phyloP scores from a whole-genome alignment of 139 green algal genomes.

The Axilococcus clingmanii region DNA sequence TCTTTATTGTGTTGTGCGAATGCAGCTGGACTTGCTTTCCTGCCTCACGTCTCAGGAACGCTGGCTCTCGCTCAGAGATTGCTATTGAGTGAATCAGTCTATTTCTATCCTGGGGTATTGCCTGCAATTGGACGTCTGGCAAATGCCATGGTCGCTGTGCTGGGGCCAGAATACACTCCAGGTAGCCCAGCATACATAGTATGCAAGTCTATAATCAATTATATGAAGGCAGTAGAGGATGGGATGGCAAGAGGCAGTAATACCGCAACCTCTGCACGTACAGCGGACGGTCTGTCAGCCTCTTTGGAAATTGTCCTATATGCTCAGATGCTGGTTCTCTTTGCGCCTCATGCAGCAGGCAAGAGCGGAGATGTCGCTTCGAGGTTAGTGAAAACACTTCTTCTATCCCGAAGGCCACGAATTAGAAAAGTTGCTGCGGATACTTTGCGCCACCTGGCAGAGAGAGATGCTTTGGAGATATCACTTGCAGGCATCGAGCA shows the following conservation, averaged over 20 bases:
- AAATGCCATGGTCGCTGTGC: conserved; percentile 77
- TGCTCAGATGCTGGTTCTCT: conserved; percentile 87
- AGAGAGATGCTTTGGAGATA: conserved; percentile 51
- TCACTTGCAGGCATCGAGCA: conserved; percentile 45
- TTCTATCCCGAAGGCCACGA: conserved; percentile 53
- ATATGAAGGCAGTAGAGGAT: conserved; percentile 19
- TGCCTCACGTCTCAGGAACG: conserved; percentile 46
- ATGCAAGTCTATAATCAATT: conserved; percentile 46
- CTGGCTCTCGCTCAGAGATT: conserved; percentile 9
- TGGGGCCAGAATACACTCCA: conserved; percentile 76
- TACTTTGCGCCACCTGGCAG: conserved; percentile 81
- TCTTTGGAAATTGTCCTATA: conserved; percentile 78
- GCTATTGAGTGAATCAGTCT: conserved; percentile 38
- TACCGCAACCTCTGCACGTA: too few relatives aligned
- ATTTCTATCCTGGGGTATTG: conserved; percentile 37
- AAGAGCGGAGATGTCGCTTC: conserved; percentile 46
- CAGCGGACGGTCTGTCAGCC: conserved; percentile 34
- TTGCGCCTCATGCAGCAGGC: conserved; percentile 73
- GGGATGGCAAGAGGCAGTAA: background rate
- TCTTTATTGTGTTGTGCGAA: conserved; percentile 61
- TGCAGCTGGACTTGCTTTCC: conserved; percentile 61
- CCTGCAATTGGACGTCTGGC: conserved; percentile 64
- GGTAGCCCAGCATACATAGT: conserved; percentile 50
- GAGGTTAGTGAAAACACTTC: conserved; percentile 54
- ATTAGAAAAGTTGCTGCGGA: conserved; percentile 69